Evolutionary conservation across 345 rosid genomes (phyloP), one percentile per base, ranked within the genome.

Genomic region (Arabis hirsuta): DNA sequence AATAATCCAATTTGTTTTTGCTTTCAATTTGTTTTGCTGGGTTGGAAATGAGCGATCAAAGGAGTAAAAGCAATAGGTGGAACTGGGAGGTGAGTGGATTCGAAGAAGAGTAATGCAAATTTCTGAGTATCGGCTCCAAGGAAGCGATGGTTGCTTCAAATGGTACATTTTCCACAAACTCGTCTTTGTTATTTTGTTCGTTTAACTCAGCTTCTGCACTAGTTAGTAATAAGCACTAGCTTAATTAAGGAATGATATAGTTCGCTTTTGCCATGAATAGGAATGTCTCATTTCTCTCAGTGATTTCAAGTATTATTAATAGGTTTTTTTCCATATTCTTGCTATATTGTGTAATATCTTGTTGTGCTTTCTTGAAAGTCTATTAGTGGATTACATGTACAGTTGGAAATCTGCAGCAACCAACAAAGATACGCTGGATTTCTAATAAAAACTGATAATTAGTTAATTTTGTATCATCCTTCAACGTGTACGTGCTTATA

Each of bases 71-170:
- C n/a, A n/a, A n/a, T n/a, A n/a, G n/a, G n/a, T n/a, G n/a, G n/a
- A n/a, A n/a, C n/a, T n/a, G n/a, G n/a, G n/a, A n/a, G n/a, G n/a
- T n/a, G n/a, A n/a, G n/a, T n/a, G n/a, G n/a, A n/a, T n/a, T n/a
- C n/a, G n/a, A n/a, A n/a, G n/a, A n/a, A n/a, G n/a, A n/a, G n/a
- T n/a, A n/a, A n/a, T n/a, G n/a, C n/a, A n/a, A n/a, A n/a, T n/a
- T n/a, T n/a, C n/a, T n/a, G 94, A 90, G 81, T 89, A 87, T 72
- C 92, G 91, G 14, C 98, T 93, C 62, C 97, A 89, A 73, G 98
- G 98, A 63, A 90, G 94, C 20, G 96, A 89, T 74, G 98, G 98
- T 68, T 93, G 98, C 86, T 93, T 93, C 83, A 89, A 86, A 84
- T 93, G 98, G 98, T 89, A 64, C 22, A 19, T 7, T 43, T 12